Base-by-base conservation (phyloP, 352 stramenopile genomes). In the Aphanomyces cochlioides region DNA sequence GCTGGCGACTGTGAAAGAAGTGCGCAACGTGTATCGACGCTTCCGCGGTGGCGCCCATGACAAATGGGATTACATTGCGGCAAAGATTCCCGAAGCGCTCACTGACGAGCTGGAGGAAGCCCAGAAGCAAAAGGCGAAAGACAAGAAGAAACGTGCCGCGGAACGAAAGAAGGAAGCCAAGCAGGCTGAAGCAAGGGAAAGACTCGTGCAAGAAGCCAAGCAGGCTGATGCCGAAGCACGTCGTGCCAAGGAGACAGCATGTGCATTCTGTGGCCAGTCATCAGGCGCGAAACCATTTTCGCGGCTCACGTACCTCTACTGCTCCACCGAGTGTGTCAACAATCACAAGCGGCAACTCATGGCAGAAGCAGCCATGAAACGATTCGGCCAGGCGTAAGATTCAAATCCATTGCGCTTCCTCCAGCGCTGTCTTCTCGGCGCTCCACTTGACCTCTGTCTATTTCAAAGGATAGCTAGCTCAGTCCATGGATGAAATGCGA, bases 281-380 rank as follows among this genome's bases (percentile, higher is more conserved):
- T 83, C 85, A 4, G 87, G 89, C 60, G 92, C 90, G 56, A 81
- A 92, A 66, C 95, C 95, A 65, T 97, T 98, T 67, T 81, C 84
- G 61, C 89, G 93, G 36, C 77, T 98, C 19, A 89, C 97, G 45
- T 98, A 89, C 76, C 90, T 90, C 48, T 98, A 98, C 74, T 98
- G 95, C 74, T 97, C 86, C 50, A 96, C 87, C 2, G 87, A 97
- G 19, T 98, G 95, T 74, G 93, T 98, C 39, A 90, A 90, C 61
- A 84, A 81, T 54, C 95, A 98, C 77, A 91, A 96, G 60, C 84
- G 95, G 17, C 87, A 98, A 73, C 78, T 98, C 21, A 97, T 96
- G 85, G 96, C 91, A 39, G 86, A 95, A 56, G 95, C 95, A 37
- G 95, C 95, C 53, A 74, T 96, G 66, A 88, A 90, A 72, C 82